These are phyloP conservation scores for Penicillium hesseltinei DNA, from an alignment of 2,329 filamentous ascomycete genomes.

Conservation along the genomic window DNA sequence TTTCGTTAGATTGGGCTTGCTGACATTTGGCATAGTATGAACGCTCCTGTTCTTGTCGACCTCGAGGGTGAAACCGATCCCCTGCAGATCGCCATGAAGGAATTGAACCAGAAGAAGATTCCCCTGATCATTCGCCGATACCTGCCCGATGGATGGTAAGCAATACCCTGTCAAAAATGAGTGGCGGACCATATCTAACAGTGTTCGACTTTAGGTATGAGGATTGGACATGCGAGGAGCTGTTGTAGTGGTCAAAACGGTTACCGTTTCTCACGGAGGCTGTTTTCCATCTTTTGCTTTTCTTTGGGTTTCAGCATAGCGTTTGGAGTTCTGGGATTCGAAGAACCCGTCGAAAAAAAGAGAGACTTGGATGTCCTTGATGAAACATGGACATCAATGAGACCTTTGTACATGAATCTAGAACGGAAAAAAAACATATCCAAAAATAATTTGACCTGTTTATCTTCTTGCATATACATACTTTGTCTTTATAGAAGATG, in stretches of 20 bases:
- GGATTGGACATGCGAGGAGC: constrained; percentile 98
- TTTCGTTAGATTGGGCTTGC: constrained; percentile 10
- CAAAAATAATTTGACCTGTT: constrained; percentile 19
- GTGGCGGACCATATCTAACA: constrained; percentile 11
- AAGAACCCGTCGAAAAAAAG: constrained; percentile 23
- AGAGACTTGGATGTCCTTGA: constrained; percentile 14
- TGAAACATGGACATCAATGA: constrained; percentile 14
- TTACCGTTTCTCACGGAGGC: constrained; percentile 17
- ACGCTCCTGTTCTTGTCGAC: constrained; percentile 93
- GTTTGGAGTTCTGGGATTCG: constrained; percentile 41
- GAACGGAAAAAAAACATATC: constrained; percentile 22
- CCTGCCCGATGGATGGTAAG: constrained; percentile 92
- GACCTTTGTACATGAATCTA: constrained; percentile 23
- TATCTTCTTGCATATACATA: neutral
- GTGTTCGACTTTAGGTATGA: constrained; percentile 68
- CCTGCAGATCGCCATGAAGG: constrained; percentile 94
- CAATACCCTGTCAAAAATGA: constrained; percentile 22
- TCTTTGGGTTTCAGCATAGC: constrained; percentile 38
- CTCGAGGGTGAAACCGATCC: constrained; percentile 97
- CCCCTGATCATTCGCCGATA: constrained; percentile 92
- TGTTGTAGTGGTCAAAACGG: constrained; percentile 53
- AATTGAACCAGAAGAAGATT: constrained; percentile 97
- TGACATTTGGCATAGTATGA: constrained; percentile 66
- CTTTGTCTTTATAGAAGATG: neutral
- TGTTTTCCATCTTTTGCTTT: constrained; percentile 21